Base-by-base conservation (phyloP, 495 filamentous ascomycete genomes). In the Aspergillus indologenus region DNA sequence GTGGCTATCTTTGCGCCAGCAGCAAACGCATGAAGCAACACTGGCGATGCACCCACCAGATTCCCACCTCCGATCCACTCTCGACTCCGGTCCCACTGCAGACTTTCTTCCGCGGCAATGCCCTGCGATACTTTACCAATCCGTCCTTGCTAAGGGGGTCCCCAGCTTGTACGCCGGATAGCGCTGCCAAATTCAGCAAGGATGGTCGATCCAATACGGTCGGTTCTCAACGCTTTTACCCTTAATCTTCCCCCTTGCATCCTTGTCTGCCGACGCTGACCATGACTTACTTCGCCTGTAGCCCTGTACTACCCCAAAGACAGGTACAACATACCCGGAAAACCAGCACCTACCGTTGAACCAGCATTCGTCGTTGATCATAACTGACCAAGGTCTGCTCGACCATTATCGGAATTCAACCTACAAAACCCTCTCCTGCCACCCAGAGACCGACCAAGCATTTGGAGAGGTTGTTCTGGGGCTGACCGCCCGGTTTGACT, bases 11-110 rank as follows among this genome's bases (percentile, higher is more conserved):
- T 1, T 72, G 69, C 43, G 54, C 53, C 2, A 61, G 69, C 0
- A 54, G 18, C 12, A 74, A 74, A 58, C 64, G 71, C 12, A 74
- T 74, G 69, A 55, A 74, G 52, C 29, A 42, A 1, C 71, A 74
- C 43, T 74, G 69, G 69, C 49, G 54, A 1, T 24, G 61, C 2
- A 29, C 54, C 0, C 69, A 71, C 58, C 58, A 60, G 9, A 29
- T 44, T 12, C 21, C 2, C 17, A 62, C 59, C 29, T 62, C 45
- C 0, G 15, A 58, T 3, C 26, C 57, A 7, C n/a, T 11, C 1
- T 1, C 63, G 63, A 18, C 70, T 64, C 14, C 59, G 17, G 58
- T 60, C 0, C 62, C 57, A 5, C 15, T 72, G 21, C 70, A 72
- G 56, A 63, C 62, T 0, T 68, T 70, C 48, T 72, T 70, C 26